These are phyloP conservation scores for Guyanaporus albipodus DNA, from an alignment of 768 basidiomycete genomes.

Conservation along the genomic window DNA sequence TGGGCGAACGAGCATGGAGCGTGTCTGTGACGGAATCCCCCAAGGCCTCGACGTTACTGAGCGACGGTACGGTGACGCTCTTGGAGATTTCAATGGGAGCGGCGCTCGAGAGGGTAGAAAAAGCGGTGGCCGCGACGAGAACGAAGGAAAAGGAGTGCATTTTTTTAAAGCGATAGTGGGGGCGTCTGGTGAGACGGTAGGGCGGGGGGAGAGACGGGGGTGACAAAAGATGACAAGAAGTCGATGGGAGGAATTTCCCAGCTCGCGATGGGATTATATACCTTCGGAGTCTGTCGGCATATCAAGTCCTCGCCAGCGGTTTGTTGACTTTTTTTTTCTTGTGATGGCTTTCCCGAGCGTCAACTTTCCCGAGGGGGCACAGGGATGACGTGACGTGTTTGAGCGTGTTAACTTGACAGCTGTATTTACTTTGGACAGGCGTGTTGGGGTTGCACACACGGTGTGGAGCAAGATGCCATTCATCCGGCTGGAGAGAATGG, in stretches of 20 bases:
- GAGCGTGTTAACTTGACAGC: constrained; percentile 3
- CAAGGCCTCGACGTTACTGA: too few species aligned
- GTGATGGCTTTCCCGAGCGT: neutral
- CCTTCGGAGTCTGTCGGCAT: neutral
- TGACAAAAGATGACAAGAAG: constrained; percentile 16
- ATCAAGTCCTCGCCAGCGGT: neutral
- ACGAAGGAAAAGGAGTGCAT: constrained; percentile 41
- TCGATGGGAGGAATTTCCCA: constrained; percentile 8
- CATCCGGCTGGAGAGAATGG: neutral
- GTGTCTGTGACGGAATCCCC: too few species aligned
- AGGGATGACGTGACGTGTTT: constrained; percentile 7
- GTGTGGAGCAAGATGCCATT: constrained; percentile 11
- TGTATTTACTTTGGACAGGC: constrained; percentile 8
- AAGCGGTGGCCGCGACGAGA: constrained; percentile 27
- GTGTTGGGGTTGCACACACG: constrained; percentile 6
- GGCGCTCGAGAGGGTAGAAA: constrained; percentile 27
- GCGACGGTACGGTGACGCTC: too few species aligned
- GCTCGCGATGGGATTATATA: constrained; percentile 20
- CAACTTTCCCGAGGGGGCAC: neutral
- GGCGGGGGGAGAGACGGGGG: neutral
- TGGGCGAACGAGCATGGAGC: too few species aligned
- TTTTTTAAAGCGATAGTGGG: constrained; percentile 33
- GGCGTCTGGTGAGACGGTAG: constrained; percentile 18
- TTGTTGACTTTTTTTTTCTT: constrained; percentile 3
- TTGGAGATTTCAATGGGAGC: constrained; percentile 13